Evolutionary conservation across 1,139 yeast genomes (phyloP).

Genomic region (Hyphopichia khmerensis): DNA sequence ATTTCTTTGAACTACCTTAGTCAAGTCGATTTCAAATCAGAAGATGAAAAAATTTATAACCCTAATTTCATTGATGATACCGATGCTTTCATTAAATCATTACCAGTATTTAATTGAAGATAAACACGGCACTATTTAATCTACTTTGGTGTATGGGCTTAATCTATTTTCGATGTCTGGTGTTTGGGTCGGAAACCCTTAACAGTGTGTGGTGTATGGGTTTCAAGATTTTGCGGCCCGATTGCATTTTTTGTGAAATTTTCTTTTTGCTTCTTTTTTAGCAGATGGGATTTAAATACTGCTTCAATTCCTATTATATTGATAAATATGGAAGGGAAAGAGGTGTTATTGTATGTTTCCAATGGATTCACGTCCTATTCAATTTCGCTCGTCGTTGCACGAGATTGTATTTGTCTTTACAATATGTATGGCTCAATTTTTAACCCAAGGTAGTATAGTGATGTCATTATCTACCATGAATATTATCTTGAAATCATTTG

Average conservation of each 20-base stretch:
- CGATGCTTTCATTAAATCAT: conserved; percentile 35
- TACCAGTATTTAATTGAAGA: conserved; percentile 23
- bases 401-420: conserved; percentile 30
- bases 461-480: conserved; percentile 43
- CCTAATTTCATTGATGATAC: conserved; percentile 43
- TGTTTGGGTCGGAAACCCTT: conserved; percentile 2
- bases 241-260: too few relatives aligned
- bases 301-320: neutral
- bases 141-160: neutral
- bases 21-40: conserved; percentile 50
- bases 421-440: conserved; percentile 40
- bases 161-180: neutral
- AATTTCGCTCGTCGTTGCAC: conserved; percentile 18
- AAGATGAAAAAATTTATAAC: conserved; percentile 37
- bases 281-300: too few relatives aligned
- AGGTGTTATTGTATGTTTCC: too few relatives aligned
- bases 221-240: too few relatives aligned
- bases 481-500: conserved; percentile 29
- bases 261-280: too few relatives aligned
- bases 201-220: neutral
- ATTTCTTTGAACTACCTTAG: conserved; percentile 65
- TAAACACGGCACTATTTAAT: neutral
- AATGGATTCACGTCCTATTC: conserved; percentile 8
- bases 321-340: too few relatives aligned
- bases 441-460: conserved; percentile 39